Percentiles rank a stretch among this genome's conserved stretches.
phyloP scores from a whole-genome alignment of 345 rosid genomes.

The Salix suchowensis region DNA sequence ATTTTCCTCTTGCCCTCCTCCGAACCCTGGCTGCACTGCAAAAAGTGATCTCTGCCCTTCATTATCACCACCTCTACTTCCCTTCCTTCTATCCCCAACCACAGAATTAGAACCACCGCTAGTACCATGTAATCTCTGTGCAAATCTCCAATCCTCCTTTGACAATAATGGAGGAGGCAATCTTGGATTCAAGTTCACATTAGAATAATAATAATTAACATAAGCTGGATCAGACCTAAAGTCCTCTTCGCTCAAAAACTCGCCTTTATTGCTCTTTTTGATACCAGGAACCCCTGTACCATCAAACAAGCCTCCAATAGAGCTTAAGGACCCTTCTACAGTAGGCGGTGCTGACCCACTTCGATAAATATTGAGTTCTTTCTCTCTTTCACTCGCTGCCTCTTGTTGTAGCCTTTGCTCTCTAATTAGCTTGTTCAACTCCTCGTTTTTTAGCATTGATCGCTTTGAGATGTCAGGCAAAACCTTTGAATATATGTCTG shows the following conservation, averaged over 20 bases:
- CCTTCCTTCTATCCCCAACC: conserved; percentile 63
- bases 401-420: conserved; percentile 42
- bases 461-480: conserved; percentile 47
- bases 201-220: conserved; percentile 65
- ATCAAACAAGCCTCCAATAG: conserved; percentile 62
- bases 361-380: conserved; percentile 60
- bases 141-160: conserved; percentile 73
- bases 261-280: conserved; percentile 33
- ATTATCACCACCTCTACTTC: conserved; percentile 29
- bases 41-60: conserved; percentile 45
- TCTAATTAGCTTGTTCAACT: conserved; percentile 45
- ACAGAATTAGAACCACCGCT: conserved; percentile 29
- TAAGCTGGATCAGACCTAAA: conserved; percentile 80
- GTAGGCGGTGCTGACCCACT: conserved; percentile 98
- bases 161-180: conserved; percentile 84
- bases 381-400: conserved; percentile 52
- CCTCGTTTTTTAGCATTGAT: conserved; percentile 52
- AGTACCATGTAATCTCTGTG: conserved; percentile 54
- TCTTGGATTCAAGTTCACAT: conserved; percentile 78
- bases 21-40: conserved; percentile 71
- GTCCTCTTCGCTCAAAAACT: conserved; percentile 57
- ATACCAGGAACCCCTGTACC: conserved; percentile 26
- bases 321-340: conserved; percentile 71
- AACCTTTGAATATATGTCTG: conserved; percentile 40
- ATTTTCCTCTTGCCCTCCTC: conserved; percentile 43